Evolutionary conservation across 768 basidiomycete genomes (phyloP).

Genomic region (Lyophyllum atratum): DNA sequence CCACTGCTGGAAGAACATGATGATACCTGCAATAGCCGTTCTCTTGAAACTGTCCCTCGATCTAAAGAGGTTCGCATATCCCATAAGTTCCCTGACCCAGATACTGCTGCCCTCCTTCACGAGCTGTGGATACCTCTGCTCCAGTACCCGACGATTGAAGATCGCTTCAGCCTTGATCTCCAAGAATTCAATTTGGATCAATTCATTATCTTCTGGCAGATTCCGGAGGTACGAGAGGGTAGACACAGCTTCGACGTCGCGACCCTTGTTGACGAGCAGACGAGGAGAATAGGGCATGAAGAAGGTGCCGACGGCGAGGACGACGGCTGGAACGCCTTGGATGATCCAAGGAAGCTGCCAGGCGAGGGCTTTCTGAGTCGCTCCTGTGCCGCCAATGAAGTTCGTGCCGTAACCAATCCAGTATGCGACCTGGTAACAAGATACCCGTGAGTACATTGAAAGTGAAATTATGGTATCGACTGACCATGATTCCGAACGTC

Average conservation of each 20-base stretch:
- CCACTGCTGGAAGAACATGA: slow-evolving; percentile 22
- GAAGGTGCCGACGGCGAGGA: slow-evolving; percentile 24
- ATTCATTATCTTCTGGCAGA: slow-evolving; percentile 28
- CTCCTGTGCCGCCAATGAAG: slow-evolving; percentile 17
- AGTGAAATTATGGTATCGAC: not conserved
- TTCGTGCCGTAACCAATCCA: slow-evolving; percentile 20
- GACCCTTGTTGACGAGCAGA: slow-evolving; percentile 40
- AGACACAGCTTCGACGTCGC: slow-evolving; percentile 33
- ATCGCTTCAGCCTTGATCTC: slow-evolving; percentile 30
- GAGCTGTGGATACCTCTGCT: slow-evolving; percentile 23
- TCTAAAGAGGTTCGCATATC: slow-evolving; percentile 18
- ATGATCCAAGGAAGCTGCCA: slow-evolving; percentile 22
- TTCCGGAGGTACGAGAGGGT: slow-evolving; percentile 36
- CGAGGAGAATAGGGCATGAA: slow-evolving; percentile 45
- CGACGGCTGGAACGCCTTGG: slow-evolving; percentile 39
- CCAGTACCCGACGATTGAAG: slow-evolving; percentile 14
- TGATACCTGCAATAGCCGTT: slow-evolving; percentile 15
- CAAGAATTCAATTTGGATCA: slow-evolving; percentile 38
- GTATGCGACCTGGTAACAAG: slow-evolving; percentile 10
- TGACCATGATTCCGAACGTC: slow-evolving; percentile 17
- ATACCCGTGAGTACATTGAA: not conserved
- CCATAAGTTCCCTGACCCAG: slow-evolving; percentile 15
- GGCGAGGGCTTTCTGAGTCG: slow-evolving; percentile 12
- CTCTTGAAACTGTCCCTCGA: slow-evolving; percentile 17
- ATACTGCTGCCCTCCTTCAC: slow-evolving; percentile 17